Evolutionary conservation across 2,329 filamentous ascomycete genomes (phyloP).

Genomic region (Apiospora phragmitis): DNA sequence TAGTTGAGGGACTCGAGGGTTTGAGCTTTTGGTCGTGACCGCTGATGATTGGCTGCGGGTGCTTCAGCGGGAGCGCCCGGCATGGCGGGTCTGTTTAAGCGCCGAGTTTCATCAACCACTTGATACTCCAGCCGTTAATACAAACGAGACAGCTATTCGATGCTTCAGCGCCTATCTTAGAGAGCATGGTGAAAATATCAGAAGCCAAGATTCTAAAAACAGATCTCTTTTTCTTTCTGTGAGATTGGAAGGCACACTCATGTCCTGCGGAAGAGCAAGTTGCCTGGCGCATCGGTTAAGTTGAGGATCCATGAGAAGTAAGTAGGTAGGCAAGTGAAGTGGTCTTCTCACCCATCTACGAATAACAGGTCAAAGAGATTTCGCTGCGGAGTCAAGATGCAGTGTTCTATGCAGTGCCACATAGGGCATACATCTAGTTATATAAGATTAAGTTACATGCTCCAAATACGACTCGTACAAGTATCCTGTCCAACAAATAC

Average conservation of each 20-base stretch:
- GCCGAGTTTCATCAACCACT: slow-evolving; percentile 11
- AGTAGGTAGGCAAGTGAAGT: no score
- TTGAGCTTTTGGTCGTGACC: not conserved
- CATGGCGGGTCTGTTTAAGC: slow-evolving; percentile 1
- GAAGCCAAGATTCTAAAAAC: not conserved
- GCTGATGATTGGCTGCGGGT: slow-evolving; percentile 6
- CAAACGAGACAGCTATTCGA: not conserved
- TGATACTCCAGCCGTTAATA: not conserved
- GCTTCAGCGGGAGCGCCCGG: slow-evolving; percentile 7
- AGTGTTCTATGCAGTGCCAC: not conserved
- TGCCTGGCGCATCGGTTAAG: not conserved
- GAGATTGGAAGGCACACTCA: not conserved
- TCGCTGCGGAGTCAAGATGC: not conserved
- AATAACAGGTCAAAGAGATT: not conserved
- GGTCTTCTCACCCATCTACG: not conserved
- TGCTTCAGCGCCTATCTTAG: not conserved
- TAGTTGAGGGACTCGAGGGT: not conserved
- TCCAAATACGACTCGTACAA: not conserved
- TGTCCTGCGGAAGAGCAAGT: not conserved
- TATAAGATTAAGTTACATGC: not conserved
- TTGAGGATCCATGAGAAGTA: not conserved
- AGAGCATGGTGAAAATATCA: not conserved
- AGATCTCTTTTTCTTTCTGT: not conserved
- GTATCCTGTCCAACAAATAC: not conserved
- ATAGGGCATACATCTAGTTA: not conserved